Base-by-base conservation (phyloP, 1,284 basidiomycete species). In the Fistulinella staudtii region DNA sequence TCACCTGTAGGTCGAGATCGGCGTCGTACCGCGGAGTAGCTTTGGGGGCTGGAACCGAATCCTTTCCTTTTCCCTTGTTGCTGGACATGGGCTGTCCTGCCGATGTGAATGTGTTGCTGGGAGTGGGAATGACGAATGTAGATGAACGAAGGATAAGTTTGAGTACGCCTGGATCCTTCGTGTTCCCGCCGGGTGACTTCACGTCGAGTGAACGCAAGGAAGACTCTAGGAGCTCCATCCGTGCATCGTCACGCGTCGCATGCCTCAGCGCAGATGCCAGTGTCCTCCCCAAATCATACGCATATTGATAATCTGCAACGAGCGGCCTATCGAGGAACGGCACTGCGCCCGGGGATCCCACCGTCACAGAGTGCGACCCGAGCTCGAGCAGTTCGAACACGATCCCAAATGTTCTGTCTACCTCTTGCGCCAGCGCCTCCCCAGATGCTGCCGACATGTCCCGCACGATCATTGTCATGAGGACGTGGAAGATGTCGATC, bases 261-360 rank as follows among this genome's bases (percentile, higher is more conserved):
- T 69, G 63, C 15, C 57, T 64, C 8, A 84, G 61, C 10, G 72
- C 70, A 5, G 67, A 65, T 8, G 68, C 54, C 11, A 89, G 69
- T 1, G 72, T 73, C 23, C 57, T 63, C 8, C 73, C 71, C 10
- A 88, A 65, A 35, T 77, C 70, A 60, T 86, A 84, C 2, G 79
- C 69, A 33, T 80, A 71, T 46, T 87, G 80, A 60, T 87, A 87
- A 56, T 89, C 86, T 9, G 72, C 73, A 13, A 89, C 60, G 20
- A 89, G 70, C 11, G 83, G 60, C 14, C 75, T 76, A 54, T 85
- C 75, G 41, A 85, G 71, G 63, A 84, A 89, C 1, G 85, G 78
- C 8, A 70, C 77, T 58, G 58, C 41, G 11, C 50, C 53, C 11
- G 51, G 46, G 18, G 52, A 48, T 18, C 50, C 42, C 10, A 22